These are phyloP conservation scores for Sporobolomyces phaffii DNA, from an alignment of 768 basidiomycete species.

Conservation along the genomic window DNA sequence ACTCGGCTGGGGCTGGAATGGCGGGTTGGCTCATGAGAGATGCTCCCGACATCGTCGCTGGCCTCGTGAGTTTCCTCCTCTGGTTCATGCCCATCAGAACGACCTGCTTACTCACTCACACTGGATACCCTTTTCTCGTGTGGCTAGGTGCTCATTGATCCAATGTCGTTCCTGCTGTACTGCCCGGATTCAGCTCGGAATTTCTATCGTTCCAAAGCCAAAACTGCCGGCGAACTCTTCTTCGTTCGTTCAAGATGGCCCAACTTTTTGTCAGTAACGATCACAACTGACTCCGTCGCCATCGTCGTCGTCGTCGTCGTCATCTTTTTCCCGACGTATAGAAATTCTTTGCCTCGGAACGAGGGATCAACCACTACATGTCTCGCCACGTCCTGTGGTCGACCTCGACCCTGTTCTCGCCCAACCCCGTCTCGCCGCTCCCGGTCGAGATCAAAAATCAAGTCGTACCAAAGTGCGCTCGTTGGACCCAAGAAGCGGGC, in stretches of 20 bases:
- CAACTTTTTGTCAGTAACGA: too few species aligned
- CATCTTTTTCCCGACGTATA: background rate
- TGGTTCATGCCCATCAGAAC: too few species aligned
- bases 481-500: constrained; percentile 1
- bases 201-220: constrained; percentile 29
- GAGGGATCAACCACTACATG: constrained; percentile 35
- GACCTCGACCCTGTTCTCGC: constrained; percentile 19
- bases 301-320: too few species aligned
- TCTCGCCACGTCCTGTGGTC: constrained; percentile 30
- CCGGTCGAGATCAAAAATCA: constrained; percentile 8
- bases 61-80: background rate
- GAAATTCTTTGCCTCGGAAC: constrained; percentile 35
- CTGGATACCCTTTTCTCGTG: too few species aligned
- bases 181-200: constrained; percentile 23
- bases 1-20: constrained; percentile 19
- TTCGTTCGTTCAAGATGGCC: constrained; percentile 12
- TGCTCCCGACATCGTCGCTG: constrained; percentile 31
- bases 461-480: constrained; percentile 15
- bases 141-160: constrained; percentile 29
- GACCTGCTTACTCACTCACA: too few species aligned
- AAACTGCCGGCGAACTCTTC: constrained; percentile 30
- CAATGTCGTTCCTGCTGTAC: constrained; percentile 30
- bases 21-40: constrained; percentile 31
- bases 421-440: constrained; percentile 3
- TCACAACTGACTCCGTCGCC: too few species aligned